Base-by-base conservation (phyloP, 495 filamentous ascomycete genomes). In the Trichoderma asperelloides region DNA sequence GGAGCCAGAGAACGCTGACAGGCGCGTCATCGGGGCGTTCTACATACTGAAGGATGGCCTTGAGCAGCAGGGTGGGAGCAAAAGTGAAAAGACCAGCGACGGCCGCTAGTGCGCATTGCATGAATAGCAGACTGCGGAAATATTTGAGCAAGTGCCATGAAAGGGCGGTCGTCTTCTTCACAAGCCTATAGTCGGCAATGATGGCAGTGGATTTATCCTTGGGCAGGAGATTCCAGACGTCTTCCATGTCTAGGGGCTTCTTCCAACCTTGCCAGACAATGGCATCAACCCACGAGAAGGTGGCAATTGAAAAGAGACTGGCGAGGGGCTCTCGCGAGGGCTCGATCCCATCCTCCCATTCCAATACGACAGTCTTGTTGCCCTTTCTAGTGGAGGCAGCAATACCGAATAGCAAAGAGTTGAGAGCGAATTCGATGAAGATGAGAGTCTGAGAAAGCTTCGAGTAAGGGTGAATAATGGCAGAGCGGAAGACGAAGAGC, bases 1-100 rank as follows among this genome's bases (percentile, higher is more conserved):
- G 96, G 45, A 99, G 85, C 96, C 96, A 99, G 8, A 96, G 91
- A 15, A 96, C 93, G 75, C 95, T 97, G 40, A 84, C 80, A 1
- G 96, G 93, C 0, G 90, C 90, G 11, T 82, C 82, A 6, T 84
- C 81, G 0, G 96, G 94, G 68, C 90, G 81, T 76, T 99, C 91
- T 18, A 98, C 88, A 72, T 97, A 97, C 73, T 96, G 87, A 27
- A 99, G 80, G 69, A 99, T 97, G 6, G 89, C 89, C 71, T 91
- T 91, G 25, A 99, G 85, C 11, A 99, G 84, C 23, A 99, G 81
- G 3, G 94, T 99, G 2, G 96, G 96, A 18, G 88, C 87, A 77
- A 98, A 98, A 2, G 91, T 92, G 69, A 97, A 88, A 3, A 92
- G 70, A 45, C 91, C 93, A 21, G 85, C 86, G 47, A 94, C 80